Base-by-base conservation (phyloP, 345 rosid genomes). In the Raphanus sativus region DNA sequence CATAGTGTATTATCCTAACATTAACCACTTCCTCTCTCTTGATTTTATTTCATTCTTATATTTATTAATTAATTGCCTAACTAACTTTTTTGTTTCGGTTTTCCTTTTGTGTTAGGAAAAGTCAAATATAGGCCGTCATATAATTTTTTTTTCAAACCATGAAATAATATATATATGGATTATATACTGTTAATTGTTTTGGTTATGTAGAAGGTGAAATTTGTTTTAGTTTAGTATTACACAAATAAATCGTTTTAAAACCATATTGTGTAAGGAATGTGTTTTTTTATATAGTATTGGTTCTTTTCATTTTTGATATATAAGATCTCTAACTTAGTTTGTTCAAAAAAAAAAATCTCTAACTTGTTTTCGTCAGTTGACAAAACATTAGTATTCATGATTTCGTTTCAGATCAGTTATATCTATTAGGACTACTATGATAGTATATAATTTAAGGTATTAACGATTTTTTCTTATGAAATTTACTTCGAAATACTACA, bases 101-200 rank as follows among this genome's bases (percentile, higher is more conserved):
- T 78, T 24, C 24, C 32, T 6, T 4, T 21, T 56, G 40, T 34
- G 54, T 67, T 67, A 34, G 3, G 15, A 66, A 30, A 79, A 67
- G 82, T 79, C 82, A 78, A 73, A 68, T 79, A 78, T 67, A 26
- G 74, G 70, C 69, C 69, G 68, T 54, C 38, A 65, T 40, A 30
- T 28, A 71, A 9, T 58, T 58, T 12, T 36, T 28, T 71, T 65
- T 36, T 2, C 62, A 71, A 78, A 71, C 15, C 36, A 36, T 48
- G 40, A 9, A 65, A 54, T 11, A 16, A 7, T 62, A 34, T 28
- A 26, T 45, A n/a, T 9, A 52, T 52, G 24, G 1, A 16, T 52
- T 21, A 15, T 32, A 42, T 15, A 15, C 6, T 68, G 16, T 45
- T 45, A 15, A 62, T 26, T 13, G 8, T 42, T 54, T 36, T 8